Base-by-base conservation (phyloP, 805 yeast genomes). In the Cyberlindnera mrakii region DNA sequence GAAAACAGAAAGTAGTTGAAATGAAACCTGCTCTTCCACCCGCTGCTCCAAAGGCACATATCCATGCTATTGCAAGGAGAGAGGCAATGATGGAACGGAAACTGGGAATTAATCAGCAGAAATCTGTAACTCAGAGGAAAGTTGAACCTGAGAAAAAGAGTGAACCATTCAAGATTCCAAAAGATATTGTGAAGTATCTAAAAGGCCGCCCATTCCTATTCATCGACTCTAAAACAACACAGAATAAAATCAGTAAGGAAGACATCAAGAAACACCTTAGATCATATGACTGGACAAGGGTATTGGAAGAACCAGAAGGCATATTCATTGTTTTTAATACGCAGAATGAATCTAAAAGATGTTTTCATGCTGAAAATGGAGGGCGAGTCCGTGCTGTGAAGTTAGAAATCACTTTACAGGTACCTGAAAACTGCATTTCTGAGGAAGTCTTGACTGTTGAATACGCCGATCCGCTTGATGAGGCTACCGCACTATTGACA, bases 321-420 rank as follows among this genome's bases (percentile, higher is more conserved):
- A 82, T 82, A 51, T 87, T 74, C 52, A 68, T 87, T 32, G 80
- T 85, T 1, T 88, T 88, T 62, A 78, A 79, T 51, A 69, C 74
- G 15, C 60, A 72, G 13, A 62, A 62, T 30, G 85, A 81, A 47
- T 82, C 86, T 27, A 74, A 74, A 47, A 60, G 68, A 29, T 83
- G 87, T 50, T 82, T 73, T 53, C 67, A 70, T 25, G 64, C 68
- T 31, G 83, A 78, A 59, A 85, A 84, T 60, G 85, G 86, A 0
- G 60, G 68, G 17, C 63, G 65, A 25, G 66, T 80, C 27, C 63
- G 63, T 37, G 75, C 68, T 25, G 77, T 66, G 47, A 67, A 69
- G 31, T 58, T 80, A 61, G 69, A 63, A 6, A 27, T 45, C 32
- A 10, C 13, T 9, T 16, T 81, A 40, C 55, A 53, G 35, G 31